Evolutionary conservation across 345 rosid genomes (phyloP).

Genomic region (Crucihimalaya himalaica): DNA sequence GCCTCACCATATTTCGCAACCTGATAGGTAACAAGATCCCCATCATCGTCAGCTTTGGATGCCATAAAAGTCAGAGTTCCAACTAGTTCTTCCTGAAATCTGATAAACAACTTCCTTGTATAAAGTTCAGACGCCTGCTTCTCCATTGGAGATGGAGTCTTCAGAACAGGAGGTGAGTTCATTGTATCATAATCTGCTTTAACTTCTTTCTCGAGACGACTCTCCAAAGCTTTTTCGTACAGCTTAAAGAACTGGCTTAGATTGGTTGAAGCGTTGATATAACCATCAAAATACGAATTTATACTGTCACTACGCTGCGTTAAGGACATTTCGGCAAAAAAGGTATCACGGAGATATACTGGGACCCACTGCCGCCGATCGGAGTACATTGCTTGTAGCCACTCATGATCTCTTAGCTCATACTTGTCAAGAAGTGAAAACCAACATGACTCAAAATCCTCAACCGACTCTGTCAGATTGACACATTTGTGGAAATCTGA

Average conservation of each 20-base stretch:
- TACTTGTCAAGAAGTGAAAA: slow-evolving; percentile 48
- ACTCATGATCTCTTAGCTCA: slow-evolving; percentile 58
- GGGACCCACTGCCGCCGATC: slow-evolving; percentile 68
- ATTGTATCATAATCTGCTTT: slow-evolving; percentile 54
- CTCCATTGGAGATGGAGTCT: slow-evolving; percentile 60
- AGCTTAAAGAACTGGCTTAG: slow-evolving; percentile 54
- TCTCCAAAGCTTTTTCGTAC: slow-evolving; percentile 52
- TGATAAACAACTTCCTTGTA: slow-evolving; percentile 46
- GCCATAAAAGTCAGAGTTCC: slow-evolving; percentile 57
- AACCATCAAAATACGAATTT: slow-evolving; percentile 70
- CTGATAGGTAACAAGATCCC: slow-evolving; percentile 45
- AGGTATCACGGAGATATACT: slow-evolving; percentile 58
- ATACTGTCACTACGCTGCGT: slow-evolving; percentile 58
- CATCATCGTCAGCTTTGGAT: slow-evolving; percentile 48
- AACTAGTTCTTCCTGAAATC: slow-evolving; percentile 57
- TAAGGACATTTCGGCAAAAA: slow-evolving; percentile 65
- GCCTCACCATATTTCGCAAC: slow-evolving; percentile 68
- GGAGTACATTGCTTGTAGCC: slow-evolving; percentile 58
- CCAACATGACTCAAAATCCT: slow-evolving; percentile 52
- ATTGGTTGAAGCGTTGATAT: slow-evolving; percentile 60
- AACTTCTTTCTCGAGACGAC: slow-evolving; percentile 53
- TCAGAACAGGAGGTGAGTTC: slow-evolving; percentile 47
- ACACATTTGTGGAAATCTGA: slow-evolving; percentile 52
- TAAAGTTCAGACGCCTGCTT: slow-evolving; percentile 52
- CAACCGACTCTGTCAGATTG: slow-evolving; percentile 45